Evolutionary conservation across 306 rosid genomes (phyloP).

Genomic region (Citrullus colocynthis): DNA sequence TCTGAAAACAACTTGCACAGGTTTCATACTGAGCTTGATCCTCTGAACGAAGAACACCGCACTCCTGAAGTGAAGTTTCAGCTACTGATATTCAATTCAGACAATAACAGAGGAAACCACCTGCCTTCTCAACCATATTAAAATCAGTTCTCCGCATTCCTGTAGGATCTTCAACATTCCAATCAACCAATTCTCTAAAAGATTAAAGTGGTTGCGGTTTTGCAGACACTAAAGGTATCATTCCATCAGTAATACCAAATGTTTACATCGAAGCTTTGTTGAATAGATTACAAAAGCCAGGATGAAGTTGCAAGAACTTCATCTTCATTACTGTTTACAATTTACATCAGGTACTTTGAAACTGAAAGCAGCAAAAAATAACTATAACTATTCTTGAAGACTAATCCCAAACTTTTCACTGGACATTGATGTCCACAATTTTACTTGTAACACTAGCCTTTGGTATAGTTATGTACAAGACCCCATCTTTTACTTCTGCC

Average conservation of each 20-base stretch:
- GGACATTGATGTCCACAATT: conserved; percentile 39
- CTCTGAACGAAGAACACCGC: background rate
- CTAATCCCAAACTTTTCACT: conserved; percentile 12
- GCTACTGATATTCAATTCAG: background rate
- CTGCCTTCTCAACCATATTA: background rate
- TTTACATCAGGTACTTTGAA: background rate
- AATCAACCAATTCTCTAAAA: background rate
- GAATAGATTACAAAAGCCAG: background rate
- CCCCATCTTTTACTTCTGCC: conserved; percentile 82
- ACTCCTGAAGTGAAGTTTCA: background rate
- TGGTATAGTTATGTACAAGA: conserved; percentile 57
- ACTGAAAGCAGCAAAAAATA: background rate
- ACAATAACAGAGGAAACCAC: background rate
- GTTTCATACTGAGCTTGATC: background rate
- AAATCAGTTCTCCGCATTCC: background rate
- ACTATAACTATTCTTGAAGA: background rate
- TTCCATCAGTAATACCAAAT: background rate
- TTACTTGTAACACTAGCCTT: conserved; percentile 23
- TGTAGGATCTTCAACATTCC: background rate
- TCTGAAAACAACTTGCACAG: background rate
- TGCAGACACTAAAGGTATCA: background rate
- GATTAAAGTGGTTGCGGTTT: background rate
- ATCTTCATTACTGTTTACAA: background rate
- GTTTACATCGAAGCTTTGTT: background rate
- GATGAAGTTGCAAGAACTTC: background rate